These are phyloP conservation scores for Vicia sativa DNA, from an alignment of 306 rosid species.

Conservation along the genomic window DNA sequence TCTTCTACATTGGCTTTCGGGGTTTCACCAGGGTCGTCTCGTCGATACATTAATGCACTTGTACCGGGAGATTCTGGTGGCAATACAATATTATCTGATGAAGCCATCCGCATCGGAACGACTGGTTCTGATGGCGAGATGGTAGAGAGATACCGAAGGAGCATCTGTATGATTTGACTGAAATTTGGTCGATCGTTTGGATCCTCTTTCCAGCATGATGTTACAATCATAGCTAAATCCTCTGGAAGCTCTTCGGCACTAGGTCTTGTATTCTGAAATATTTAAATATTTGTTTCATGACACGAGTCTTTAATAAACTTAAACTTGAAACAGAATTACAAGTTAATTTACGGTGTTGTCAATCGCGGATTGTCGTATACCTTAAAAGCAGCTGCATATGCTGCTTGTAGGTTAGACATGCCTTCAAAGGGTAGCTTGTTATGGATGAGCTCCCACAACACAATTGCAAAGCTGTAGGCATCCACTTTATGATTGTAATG, in stretches of 20 bases:
- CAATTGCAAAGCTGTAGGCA: slow-evolving; percentile 96
- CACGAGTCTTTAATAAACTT: slow-evolving; percentile 7
- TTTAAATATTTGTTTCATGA: slow-evolving; percentile 1
- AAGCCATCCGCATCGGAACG: slow-evolving; percentile 50
- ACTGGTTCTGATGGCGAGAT: slow-evolving; percentile 56
- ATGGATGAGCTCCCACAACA: slow-evolving; percentile 93
- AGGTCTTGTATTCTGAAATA: slow-evolving; percentile 81
- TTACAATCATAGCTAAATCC: slow-evolving; percentile 70
- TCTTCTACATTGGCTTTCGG: slow-evolving; percentile 49
- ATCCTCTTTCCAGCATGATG: slow-evolving; percentile 95
- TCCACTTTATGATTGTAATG: slow-evolving; percentile 96
- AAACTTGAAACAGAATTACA: slow-evolving; percentile 17
- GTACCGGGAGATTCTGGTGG: slow-evolving; percentile 97
- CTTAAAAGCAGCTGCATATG: slow-evolving; percentile 98
- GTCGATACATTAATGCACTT: slow-evolving; percentile 71
- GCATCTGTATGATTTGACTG: slow-evolving; percentile 82
- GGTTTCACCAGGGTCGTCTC: slow-evolving; percentile 57
- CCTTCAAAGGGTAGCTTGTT: slow-evolving; percentile 93
- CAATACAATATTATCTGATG: slow-evolving; percentile 70
- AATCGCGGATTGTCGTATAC: slow-evolving; percentile 37
- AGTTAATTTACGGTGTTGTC: background rate
- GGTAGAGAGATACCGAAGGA: slow-evolving; percentile 66
- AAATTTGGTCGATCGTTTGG: slow-evolving; percentile 77
- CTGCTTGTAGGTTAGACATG: slow-evolving; percentile 98
- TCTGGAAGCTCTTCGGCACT: slow-evolving; percentile 82